Evolutionary conservation across 768 basidiomycete genomes (phyloP).

Genomic region (Cantharellus cinnabarinus): DNA sequence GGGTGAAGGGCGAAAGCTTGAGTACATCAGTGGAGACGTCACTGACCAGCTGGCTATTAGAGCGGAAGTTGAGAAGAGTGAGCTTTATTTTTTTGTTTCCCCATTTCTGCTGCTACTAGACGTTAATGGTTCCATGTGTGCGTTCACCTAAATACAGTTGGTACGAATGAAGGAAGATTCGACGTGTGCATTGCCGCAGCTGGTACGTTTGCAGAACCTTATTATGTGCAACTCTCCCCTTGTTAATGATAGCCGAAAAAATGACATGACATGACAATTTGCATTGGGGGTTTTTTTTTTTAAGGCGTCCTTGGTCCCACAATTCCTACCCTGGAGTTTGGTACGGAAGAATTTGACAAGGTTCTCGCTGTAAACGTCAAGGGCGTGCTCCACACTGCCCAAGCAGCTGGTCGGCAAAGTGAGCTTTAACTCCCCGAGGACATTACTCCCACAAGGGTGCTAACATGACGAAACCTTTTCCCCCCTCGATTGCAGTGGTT

Average conservation of each 20-base stretch:
- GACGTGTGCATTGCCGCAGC: slow-evolving; percentile 65
- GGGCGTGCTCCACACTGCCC: slow-evolving; percentile 39
- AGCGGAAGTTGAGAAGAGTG: slow-evolving; percentile 28
- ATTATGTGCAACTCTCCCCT: background rate
- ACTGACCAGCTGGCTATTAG: slow-evolving; percentile 40
- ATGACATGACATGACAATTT: no score
- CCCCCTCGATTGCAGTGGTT: slow-evolving; percentile 16
- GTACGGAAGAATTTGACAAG: slow-evolving; percentile 41
- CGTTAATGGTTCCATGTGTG: background rate
- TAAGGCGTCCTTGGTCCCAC: no score
- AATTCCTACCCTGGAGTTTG: slow-evolving; percentile 28
- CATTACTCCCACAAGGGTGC: no score
- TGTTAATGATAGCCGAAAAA: no score
- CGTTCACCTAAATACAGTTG: slow-evolving; percentile 17
- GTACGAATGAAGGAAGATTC: slow-evolving; percentile 44
- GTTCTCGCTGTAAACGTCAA: slow-evolving; percentile 46
- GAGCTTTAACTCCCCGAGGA: background rate
- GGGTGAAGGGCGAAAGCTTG: slow-evolving; percentile 21
- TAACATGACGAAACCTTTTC: no score
- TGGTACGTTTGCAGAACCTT: background rate
- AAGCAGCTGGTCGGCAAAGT: slow-evolving; percentile 36
- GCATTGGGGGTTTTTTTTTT: no score
- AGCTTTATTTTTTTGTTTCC: background rate
- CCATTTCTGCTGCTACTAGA: no score
- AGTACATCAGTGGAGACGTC: slow-evolving; percentile 49